phyloP scores from a whole-genome alignment of 257 asterid genomes.

The Fraxinus excelsior region DNA sequence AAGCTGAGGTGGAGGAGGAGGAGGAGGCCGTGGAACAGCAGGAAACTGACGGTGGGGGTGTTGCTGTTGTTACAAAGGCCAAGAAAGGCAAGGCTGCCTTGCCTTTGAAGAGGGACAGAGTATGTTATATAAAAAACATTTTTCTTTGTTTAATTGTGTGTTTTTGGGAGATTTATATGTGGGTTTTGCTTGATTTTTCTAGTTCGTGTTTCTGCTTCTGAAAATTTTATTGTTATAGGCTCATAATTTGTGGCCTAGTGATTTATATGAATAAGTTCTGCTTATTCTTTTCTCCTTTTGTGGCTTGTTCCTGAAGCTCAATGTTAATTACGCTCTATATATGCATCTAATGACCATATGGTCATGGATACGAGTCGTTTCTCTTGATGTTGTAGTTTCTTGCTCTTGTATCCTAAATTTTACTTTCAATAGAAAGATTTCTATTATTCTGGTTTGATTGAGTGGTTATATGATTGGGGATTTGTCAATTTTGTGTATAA shows the following conservation, averaged over 20 bases:
- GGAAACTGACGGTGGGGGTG: slow-evolving; percentile 41
- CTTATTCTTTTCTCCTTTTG: slow-evolving; percentile 1
- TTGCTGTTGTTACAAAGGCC: slow-evolving; percentile 60
- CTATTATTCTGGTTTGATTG: not conserved
- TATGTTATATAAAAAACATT: slow-evolving; percentile 29
- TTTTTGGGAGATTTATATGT: slow-evolving; percentile 1
- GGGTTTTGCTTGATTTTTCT: not conserved
- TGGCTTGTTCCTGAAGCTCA: not conserved
- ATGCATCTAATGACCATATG: too few species aligned
- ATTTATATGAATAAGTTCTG: not conserved
- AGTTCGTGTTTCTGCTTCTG: not conserved
- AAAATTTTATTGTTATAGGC: slow-evolving; percentile 3
- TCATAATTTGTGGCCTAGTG: slow-evolving; percentile 4
- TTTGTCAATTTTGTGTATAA: not conserved
- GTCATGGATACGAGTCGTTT: too few species aligned
- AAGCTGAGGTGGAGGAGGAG: slow-evolving; percentile 47
- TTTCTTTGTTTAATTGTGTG: not conserved
- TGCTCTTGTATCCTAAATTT: not conserved
- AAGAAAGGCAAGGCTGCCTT: slow-evolving; percentile 95
- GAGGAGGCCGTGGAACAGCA: slow-evolving; percentile 41
- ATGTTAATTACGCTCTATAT: slow-evolving; percentile 1
- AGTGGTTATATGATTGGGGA: not conserved
- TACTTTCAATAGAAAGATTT: not conserved
- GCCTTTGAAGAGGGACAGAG: slow-evolving; percentile 83
- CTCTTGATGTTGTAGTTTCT: too few species aligned